A percentile compares a stretch with the other conserved stretches of the same genome.
phyloP scores from a whole-genome alignment of 2,329 filamentous ascomycete species.

The Microdochium nivale region DNA sequence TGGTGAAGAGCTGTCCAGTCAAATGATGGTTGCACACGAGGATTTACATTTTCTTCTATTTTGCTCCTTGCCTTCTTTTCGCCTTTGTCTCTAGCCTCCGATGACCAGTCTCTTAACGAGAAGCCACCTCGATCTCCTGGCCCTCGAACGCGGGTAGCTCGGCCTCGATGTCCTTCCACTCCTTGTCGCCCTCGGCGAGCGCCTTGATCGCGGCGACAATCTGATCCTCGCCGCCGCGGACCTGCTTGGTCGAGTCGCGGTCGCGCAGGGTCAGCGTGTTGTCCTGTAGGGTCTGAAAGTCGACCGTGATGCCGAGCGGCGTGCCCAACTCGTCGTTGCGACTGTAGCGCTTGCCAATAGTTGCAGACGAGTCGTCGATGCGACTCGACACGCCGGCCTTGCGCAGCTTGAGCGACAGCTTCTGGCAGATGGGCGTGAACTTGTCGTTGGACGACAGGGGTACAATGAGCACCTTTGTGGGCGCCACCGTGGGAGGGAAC shows the following conservation, averaged over 20 bases:
- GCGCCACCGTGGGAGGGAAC: slow-evolving; percentile 70
- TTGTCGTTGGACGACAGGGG: slow-evolving; percentile 74
- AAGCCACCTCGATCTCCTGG: slow-evolving; percentile 49
- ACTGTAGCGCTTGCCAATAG: slow-evolving; percentile 89
- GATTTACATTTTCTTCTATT: background rate
- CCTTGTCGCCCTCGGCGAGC: slow-evolving; percentile 41
- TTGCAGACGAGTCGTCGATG: slow-evolving; percentile 83
- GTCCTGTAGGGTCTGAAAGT: slow-evolving; percentile 92
- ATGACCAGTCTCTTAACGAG: background rate
- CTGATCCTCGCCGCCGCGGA: slow-evolving; percentile 72
- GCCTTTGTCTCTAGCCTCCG: background rate
- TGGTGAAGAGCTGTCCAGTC: too few species aligned
- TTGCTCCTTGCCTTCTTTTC: background rate
- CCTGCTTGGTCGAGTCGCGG: slow-evolving; percentile 83
- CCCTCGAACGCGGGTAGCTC: slow-evolving; percentile 79
- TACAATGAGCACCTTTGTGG: slow-evolving; percentile 89
- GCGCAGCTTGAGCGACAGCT: slow-evolving; percentile 69
- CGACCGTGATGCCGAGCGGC: slow-evolving; percentile 85
- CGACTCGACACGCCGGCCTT: slow-evolving; percentile 71
- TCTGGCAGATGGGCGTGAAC: slow-evolving; percentile 69
- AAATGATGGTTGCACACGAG: too few species aligned
- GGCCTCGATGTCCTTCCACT: slow-evolving; percentile 60
- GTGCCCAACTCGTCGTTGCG: slow-evolving; percentile 95
- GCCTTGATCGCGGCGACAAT: slow-evolving; percentile 62
- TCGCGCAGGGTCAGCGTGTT: slow-evolving; percentile 81